phyloP scores from a whole-genome alignment of 2,329 filamentous ascomycete genomes.

The Pestalotiopsis sp. region DNA sequence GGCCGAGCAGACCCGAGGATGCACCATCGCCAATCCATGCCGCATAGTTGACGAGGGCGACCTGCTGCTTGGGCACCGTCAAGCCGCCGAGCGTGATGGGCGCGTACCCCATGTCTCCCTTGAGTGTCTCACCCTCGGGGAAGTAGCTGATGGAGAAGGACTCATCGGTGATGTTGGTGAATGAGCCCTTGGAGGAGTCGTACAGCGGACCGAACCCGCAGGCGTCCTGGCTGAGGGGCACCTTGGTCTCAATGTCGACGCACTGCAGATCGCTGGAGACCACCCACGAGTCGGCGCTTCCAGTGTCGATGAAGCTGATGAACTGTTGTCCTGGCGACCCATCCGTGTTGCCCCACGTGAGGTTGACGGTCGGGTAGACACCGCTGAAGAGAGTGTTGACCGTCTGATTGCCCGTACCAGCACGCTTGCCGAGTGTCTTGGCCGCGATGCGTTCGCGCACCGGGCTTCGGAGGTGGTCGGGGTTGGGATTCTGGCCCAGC shows the following conservation, averaged over 20 bases:
- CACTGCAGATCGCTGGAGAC: conserved; percentile 12
- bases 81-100: conserved; percentile 11
- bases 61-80: conserved; percentile 12
- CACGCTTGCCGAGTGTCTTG: conserved; percentile 1
- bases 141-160: conserved; percentile 18
- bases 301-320: conserved; percentile 20
- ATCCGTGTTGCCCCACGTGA: conserved; percentile 22
- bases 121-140: conserved; percentile 15
- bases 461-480: conserved; percentile 7
- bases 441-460: conserved; percentile 7
- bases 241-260: conserved; percentile 13
- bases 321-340: conserved; percentile 19
- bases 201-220: conserved; percentile 23
- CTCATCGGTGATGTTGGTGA: conserved; percentile 15
- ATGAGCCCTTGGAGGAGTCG: conserved; percentile 15
- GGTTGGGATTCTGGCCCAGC: not conserved
- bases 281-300: conserved; percentile 13
- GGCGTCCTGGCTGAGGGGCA: conserved; percentile 15
- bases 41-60: conserved; percentile 12
- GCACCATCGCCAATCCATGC: conserved; percentile 12
- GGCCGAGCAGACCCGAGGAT: conserved; percentile 12
- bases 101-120: conserved; percentile 9
- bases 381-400: conserved; percentile 22
- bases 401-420: not conserved
- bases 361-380: conserved; percentile 21